A percentile compares a stretch with the other conserved stretches of the same genome.
Evolutionary conservation across 2,329 filamentous ascomycete species (phyloP).

Genomic region (Tolypocladium ophioglossoides): DNA sequence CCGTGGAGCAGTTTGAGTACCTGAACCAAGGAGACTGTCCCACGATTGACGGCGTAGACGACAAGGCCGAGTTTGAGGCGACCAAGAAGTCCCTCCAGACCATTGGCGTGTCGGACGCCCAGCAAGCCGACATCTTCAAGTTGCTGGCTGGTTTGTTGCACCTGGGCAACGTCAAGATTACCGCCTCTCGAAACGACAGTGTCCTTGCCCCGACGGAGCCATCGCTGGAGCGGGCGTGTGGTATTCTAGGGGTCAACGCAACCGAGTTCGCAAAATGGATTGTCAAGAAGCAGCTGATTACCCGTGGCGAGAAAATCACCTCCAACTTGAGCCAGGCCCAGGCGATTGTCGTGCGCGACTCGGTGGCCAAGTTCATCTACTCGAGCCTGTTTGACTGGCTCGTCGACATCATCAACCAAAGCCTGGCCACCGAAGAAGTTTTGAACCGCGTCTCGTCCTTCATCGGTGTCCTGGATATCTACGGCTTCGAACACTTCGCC

Average conservation of each 20-base stretch:
- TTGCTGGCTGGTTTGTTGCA: conserved; percentile 85
- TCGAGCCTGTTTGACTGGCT: conserved; percentile 98
- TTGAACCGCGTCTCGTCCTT: conserved; percentile 75
- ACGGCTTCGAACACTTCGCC: conserved; percentile 97
- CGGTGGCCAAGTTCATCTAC: conserved; percentile 97
- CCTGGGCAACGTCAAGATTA: conserved; percentile 94
- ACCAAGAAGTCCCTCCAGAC: conserved; percentile 79
- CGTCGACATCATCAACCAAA: conserved; percentile 90
- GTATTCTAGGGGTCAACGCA: conserved; percentile 78
- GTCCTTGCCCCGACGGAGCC: conserved; percentile 72
- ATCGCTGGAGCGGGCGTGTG: conserved; percentile 68
- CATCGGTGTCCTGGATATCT: conserved; percentile 98
- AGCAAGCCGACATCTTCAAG: conserved; percentile 80
- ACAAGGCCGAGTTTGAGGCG: conserved; percentile 85
- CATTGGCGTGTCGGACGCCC: conserved; percentile 66
- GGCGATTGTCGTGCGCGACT: conserved; percentile 88
- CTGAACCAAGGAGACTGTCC: conserved; percentile 91
- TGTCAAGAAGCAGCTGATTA: conserved; percentile 96
- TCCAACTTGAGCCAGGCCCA: conserved; percentile 92
- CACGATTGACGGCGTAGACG: conserved; percentile 86
- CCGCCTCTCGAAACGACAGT: conserved; percentile 79
- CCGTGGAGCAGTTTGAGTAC: conserved; percentile 89
- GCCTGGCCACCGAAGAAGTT: conserved; percentile 81
- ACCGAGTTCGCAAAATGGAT: conserved; percentile 93
- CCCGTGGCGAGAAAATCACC: conserved; percentile 92